A percentile compares a stretch with the other conserved stretches of the same genome.
These are phyloP conservation scores for Xylaria nigripes DNA, from an alignment of 495 filamentous ascomycete species.

Conservation along the genomic window DNA sequence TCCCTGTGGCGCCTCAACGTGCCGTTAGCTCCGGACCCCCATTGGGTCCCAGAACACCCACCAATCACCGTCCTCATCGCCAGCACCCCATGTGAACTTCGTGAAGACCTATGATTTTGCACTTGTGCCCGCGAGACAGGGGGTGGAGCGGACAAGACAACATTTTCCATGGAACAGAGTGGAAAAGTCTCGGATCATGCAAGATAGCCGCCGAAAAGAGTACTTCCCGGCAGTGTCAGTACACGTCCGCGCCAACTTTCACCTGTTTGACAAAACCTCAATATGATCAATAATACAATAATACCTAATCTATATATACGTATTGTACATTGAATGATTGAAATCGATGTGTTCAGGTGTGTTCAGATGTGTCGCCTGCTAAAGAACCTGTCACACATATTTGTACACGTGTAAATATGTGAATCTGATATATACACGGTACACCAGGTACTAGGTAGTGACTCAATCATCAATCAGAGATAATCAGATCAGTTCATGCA, in stretches of 20 bases:
- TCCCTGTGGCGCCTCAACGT: constrained; percentile 7
- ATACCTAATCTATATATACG: no score
- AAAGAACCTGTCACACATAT: background rate
- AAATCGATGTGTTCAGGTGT: background rate
- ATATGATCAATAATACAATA: background rate
- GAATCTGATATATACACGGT: no score
- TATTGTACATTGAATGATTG: no score
- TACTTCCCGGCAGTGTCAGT: no score
- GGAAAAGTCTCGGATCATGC: no score
- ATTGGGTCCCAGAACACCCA: background rate
- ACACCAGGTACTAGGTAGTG: no score
- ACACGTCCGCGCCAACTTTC: background rate
- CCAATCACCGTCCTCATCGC: constrained; percentile 1
- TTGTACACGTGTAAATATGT: background rate
- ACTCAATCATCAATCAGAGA: background rate
- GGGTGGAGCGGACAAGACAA: no score
- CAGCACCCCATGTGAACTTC: background rate
- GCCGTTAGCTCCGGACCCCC: constrained; percentile 4
- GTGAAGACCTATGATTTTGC: no score
- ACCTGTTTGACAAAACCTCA: background rate
- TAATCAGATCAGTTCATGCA: background rate
- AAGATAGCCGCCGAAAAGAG: no score
- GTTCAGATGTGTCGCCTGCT: background rate
- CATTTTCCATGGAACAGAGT: no score
- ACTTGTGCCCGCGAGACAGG: no score